phyloP scores from a whole-genome alignment of 1,139 yeast species.

The Geotrichum klebahnii region DNA sequence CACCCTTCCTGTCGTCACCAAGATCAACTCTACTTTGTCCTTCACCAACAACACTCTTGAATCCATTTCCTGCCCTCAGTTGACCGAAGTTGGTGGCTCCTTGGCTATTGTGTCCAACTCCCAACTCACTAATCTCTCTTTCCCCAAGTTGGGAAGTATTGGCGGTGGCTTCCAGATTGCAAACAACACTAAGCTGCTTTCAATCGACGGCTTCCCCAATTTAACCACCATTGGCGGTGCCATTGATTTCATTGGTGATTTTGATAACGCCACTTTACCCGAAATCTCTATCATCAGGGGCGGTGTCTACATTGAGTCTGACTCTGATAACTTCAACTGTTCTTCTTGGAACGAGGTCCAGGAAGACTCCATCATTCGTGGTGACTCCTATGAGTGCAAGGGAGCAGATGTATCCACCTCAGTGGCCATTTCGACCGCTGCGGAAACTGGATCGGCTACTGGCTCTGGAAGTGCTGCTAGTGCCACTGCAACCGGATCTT shows the following conservation, averaged over 20 bases:
- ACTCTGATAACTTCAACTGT: constrained; percentile 75
- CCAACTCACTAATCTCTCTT: constrained; percentile 63
- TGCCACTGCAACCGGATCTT: constrained; percentile 42
- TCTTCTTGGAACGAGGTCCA: constrained; percentile 55
- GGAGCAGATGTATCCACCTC: constrained; percentile 62
- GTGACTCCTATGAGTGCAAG: constrained; percentile 81
- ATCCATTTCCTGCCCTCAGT: constrained; percentile 52
- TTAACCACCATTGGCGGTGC: constrained; percentile 83
- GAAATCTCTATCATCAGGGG: constrained; percentile 76
- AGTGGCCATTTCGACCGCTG: constrained; percentile 36
- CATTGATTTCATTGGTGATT: constrained; percentile 71
- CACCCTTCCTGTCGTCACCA: constrained; percentile 61
- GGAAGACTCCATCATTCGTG: constrained; percentile 71
- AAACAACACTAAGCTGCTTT: constrained; percentile 68
- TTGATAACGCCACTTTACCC: constrained; percentile 72
- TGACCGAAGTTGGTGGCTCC: constrained; percentile 71
- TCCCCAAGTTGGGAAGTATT: constrained; percentile 63
- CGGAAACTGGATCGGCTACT: constrained; percentile 27
- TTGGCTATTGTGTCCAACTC: constrained; percentile 71
- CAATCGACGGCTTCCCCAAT: constrained; percentile 68
- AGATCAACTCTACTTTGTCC: constrained; percentile 76
- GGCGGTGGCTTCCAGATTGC: constrained; percentile 79
- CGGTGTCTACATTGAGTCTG: constrained; percentile 78
- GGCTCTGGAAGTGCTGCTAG: constrained; percentile 28
- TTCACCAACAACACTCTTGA: constrained; percentile 67